Conservation (phyloP, 129 eudicot species). For the Flaveria bidentis region DNA sequence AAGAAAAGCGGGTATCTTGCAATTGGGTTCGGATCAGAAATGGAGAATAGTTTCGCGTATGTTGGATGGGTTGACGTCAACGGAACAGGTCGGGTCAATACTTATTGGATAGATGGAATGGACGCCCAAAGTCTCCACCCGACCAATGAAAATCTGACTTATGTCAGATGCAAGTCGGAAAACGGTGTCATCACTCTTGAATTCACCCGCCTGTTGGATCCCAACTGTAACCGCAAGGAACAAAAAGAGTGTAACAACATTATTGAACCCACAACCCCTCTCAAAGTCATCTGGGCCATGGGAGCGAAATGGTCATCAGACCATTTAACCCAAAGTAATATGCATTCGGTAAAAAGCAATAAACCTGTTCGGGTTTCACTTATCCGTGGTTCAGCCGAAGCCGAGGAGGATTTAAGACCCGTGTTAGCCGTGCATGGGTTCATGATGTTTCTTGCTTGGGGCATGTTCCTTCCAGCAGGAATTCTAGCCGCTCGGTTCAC, state of each 20-base stretch:
- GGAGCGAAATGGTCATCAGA: conserved; percentile 85
- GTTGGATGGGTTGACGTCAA: conserved; percentile 87
- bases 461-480: conserved; percentile 87
- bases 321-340: conserved; percentile 70
- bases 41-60: conserved; percentile 88
- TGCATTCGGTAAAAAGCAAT: conserved; percentile 84
- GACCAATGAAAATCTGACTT: conserved; percentile 84
- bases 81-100: conserved; percentile 79
- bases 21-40: conserved; percentile 88
- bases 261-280: conserved; percentile 82
- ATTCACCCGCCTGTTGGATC: conserved; percentile 87
- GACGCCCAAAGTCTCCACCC: conserved; percentile 68
- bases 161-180: conserved; percentile 87
- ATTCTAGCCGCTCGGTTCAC: conserved; percentile 86
- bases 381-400: conserved; percentile 85
- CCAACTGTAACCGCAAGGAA: conserved; percentile 61
- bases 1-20: conserved; percentile 98
- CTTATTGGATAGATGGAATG: conserved; percentile 86
- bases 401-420: conserved; percentile 88
- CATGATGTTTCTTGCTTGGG: conserved; percentile 99
- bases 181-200: conserved; percentile 82
- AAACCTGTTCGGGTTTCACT: conserved; percentile 79
- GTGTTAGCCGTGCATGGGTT: conserved; percentile 95
- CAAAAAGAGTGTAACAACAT: conserved; percentile 82
- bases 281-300: conserved; percentile 94